Conservation (phyloP, 148 eudicot species). For the Chenopodium formosanum region DNA sequence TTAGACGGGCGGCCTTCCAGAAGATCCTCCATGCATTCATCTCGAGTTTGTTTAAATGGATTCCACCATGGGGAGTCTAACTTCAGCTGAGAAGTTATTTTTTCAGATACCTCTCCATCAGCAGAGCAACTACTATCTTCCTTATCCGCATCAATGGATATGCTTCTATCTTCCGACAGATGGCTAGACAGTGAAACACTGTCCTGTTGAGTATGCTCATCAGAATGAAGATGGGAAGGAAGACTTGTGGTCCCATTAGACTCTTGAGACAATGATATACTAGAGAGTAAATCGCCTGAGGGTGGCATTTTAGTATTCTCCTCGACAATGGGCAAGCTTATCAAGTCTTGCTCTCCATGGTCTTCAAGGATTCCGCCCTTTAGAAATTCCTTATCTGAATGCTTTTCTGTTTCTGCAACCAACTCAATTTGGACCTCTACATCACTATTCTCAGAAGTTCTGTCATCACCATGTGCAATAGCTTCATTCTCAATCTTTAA, state of each 20-base stretch:
- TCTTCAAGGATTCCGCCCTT: constrained; percentile 28
- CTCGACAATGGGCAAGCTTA: constrained; percentile 12
- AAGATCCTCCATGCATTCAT: constrained; percentile 55
- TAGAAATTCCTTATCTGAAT: constrained; percentile 30
- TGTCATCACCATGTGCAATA: constrained; percentile 15
- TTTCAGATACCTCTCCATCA: constrained; percentile 28
- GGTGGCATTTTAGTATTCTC: constrained; percentile 20
- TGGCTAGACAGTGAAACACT: constrained; percentile 22
- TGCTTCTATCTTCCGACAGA: constrained; percentile 29
- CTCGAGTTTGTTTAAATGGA: constrained; percentile 51
- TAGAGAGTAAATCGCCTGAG: constrained; percentile 12
- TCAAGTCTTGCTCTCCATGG: constrained; percentile 21
- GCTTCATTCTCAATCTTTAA: not conserved
- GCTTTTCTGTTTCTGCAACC: constrained; percentile 25
- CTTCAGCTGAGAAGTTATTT: constrained; percentile 20
- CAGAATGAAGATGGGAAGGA: constrained; percentile 9
- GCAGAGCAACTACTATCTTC: constrained; percentile 20
- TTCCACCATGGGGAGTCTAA: constrained; percentile 56
- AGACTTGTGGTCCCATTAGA: constrained; percentile 11
- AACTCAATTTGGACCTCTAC: constrained; percentile 31
- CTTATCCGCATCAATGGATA: constrained; percentile 31
- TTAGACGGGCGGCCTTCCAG: constrained; percentile 44
- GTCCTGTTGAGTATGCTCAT: constrained; percentile 28
- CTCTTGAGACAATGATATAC: constrained; percentile 16
- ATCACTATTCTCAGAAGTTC: constrained; percentile 25